Percentiles rank a stretch among this genome's conserved stretches.
Evolutionary conservation across 2,329 filamentous ascomycete species (phyloP).

Genomic region (Calonectria pseudoreteaudii): DNA sequence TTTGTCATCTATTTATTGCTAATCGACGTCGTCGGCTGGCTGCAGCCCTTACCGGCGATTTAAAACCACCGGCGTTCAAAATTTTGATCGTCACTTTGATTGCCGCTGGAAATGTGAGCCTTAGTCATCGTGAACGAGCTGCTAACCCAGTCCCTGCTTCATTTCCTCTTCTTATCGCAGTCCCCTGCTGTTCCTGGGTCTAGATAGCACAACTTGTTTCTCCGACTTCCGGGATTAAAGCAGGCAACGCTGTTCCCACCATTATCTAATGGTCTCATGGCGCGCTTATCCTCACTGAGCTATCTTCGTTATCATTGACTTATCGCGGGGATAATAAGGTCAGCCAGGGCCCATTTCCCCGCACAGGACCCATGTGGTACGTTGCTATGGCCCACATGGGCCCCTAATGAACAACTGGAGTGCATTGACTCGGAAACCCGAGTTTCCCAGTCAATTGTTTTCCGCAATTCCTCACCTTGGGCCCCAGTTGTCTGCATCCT

Average conservation of each 20-base stretch:
- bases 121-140: background rate
- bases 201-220: background rate
- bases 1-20: conserved; percentile 9
- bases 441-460: background rate
- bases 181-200: background rate
- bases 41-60: background rate
- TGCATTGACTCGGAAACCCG: background rate
- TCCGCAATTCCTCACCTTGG: background rate
- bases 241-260: background rate
- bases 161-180: background rate
- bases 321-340: conserved; percentile 5
- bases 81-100: background rate
- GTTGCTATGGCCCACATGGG: conserved; percentile 1
- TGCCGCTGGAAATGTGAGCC: background rate
- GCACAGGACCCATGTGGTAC: background rate
- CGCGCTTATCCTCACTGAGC: background rate
- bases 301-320: background rate
- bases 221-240: background rate
- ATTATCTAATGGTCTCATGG: background rate
- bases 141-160: background rate
- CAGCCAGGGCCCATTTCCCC: conserved; percentile 3
- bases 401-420: conserved; percentile 1
- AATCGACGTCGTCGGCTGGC: background rate
- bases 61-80: background rate
- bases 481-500: background rate